These are phyloP conservation scores for Leccinum arenicola DNA, from an alignment of 768 basidiomycete genomes.

Conservation along the genomic window DNA sequence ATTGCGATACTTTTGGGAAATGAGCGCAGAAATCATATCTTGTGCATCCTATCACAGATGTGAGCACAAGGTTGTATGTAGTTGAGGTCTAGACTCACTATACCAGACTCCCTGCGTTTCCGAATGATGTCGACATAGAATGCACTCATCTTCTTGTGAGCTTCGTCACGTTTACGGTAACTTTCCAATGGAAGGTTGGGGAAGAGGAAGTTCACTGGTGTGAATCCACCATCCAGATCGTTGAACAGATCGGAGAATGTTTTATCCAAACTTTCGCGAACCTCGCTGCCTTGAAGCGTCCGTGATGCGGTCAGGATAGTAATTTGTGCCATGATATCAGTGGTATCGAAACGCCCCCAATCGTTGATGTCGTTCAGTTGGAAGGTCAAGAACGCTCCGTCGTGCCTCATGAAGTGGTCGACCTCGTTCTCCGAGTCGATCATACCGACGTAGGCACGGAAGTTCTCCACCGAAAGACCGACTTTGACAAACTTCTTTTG, in stretches of 20 bases:
- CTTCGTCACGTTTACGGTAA: conserved; percentile 84
- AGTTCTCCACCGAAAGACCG: conserved; percentile 88
- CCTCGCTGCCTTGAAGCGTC: conserved; percentile 91
- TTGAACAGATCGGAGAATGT: conserved; percentile 80
- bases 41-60: conserved; percentile 54
- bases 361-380: conserved; percentile 67
- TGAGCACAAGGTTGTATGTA: conserved; percentile 1
- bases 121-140: conserved; percentile 89
- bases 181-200: conserved; percentile 88
- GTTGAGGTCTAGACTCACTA: conserved; percentile 30
- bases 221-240: conserved; percentile 95
- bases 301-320: conserved; percentile 93
- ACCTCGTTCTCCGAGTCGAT: conserved; percentile 78
- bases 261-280: conserved; percentile 75
- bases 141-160: conserved; percentile 89
- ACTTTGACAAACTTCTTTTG: conserved; percentile 99
- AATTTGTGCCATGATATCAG: conserved; percentile 77
- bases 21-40: conserved; percentile 91
- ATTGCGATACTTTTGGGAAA: conserved; percentile 78
- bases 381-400: conserved; percentile 58
- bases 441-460: conserved; percentile 80
- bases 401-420: conserved; percentile 64
- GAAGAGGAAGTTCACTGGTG: conserved; percentile 93
- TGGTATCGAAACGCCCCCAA: conserved; percentile 76
- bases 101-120: conserved; percentile 55